phyloP scores from a whole-genome alignment of 441 rosid species.

The Jatropha podagrica region DNA sequence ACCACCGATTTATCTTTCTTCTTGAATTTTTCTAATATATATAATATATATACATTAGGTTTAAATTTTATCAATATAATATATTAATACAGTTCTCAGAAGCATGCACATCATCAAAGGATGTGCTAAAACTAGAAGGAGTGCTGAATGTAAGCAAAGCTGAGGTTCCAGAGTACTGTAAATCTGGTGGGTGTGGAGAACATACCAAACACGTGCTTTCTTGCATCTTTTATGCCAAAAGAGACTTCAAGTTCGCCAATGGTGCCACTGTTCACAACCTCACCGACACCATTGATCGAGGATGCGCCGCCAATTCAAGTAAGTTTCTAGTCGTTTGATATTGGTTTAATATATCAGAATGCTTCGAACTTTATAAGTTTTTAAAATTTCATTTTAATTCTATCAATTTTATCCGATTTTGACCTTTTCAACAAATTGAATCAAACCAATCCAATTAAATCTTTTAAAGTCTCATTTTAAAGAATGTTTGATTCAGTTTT shows the following conservation, averaged over 20 bases:
- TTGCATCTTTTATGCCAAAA: conserved; percentile 28
- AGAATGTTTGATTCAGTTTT: too few species aligned
- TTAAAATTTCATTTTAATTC: too few species aligned
- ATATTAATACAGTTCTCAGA: not conserved
- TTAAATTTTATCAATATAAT: too few species aligned
- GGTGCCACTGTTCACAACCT: conserved; percentile 16
- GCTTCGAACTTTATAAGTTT: too few species aligned
- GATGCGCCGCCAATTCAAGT: conserved; percentile 26
- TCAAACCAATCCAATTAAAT: too few species aligned
- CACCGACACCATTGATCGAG: conserved; percentile 10
- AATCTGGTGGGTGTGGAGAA: conserved; percentile 22
- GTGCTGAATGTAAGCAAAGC: conserved; percentile 18
- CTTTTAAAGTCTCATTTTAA: too few species aligned
- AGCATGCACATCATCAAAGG: not conserved
- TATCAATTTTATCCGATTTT: too few species aligned
- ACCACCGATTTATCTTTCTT: too few species aligned
- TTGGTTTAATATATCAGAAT: too few species aligned
- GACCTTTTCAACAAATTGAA: too few species aligned
- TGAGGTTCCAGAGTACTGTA: conserved; percentile 31
- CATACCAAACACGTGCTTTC: conserved; percentile 24
- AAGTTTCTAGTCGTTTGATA: not conserved
- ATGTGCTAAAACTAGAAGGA: conserved; percentile 25
- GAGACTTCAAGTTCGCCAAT: conserved; percentile 41
- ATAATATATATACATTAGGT: too few species aligned
- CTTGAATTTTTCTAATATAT: too few species aligned